These are phyloP conservation scores for Massarina eburnea DNA, from an alignment of 2,329 filamentous ascomycete genomes.

Conservation along the genomic window DNA sequence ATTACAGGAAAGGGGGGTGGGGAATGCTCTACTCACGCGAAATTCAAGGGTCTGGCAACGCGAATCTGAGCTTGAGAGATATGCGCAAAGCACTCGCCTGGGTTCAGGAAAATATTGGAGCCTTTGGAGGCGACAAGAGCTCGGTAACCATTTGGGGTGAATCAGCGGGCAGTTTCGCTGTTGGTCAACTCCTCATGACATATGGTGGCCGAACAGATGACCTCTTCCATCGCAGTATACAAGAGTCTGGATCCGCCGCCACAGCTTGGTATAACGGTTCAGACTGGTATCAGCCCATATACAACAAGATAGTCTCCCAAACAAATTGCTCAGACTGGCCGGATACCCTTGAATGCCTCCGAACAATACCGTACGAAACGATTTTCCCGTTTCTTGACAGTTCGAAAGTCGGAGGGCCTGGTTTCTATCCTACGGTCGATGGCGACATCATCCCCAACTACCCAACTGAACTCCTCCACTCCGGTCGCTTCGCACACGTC, in stretches of 20 bases:
- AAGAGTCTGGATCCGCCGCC: constrained; percentile 41
- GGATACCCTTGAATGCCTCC: constrained; percentile 53
- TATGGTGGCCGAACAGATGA: constrained; percentile 39
- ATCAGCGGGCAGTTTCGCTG: constrained; percentile 47
- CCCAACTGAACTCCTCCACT: constrained; percentile 56
- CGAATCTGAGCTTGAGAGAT: constrained; percentile 40
- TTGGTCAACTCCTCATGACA: constrained; percentile 38
- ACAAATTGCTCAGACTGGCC: constrained; percentile 60
- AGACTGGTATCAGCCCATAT: constrained; percentile 54
- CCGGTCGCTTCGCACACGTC: constrained; percentile 64
- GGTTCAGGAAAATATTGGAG: constrained; percentile 48
- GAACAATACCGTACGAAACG: constrained; percentile 60
- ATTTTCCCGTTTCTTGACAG: constrained; percentile 59
- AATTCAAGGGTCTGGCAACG: constrained; percentile 51
- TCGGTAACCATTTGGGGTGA: constrained; percentile 53
- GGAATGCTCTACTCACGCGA: constrained; percentile 65
- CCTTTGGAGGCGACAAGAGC: constrained; percentile 45
- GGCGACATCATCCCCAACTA: constrained; percentile 59
- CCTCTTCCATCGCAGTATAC: constrained; percentile 42
- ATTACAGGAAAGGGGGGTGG: constrained; percentile 62
- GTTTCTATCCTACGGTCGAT: constrained; percentile 54
- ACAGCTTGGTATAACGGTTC: constrained; percentile 44
- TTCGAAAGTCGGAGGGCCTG: constrained; percentile 33
- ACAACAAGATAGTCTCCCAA: constrained; percentile 39
- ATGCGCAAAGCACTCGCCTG: constrained; percentile 52